A percentile compares a stretch with the other conserved stretches of the same genome.
Evolutionary conservation across 2,329 filamentous ascomycete species (phyloP).

Genomic region (Metarhizium robertsii): DNA sequence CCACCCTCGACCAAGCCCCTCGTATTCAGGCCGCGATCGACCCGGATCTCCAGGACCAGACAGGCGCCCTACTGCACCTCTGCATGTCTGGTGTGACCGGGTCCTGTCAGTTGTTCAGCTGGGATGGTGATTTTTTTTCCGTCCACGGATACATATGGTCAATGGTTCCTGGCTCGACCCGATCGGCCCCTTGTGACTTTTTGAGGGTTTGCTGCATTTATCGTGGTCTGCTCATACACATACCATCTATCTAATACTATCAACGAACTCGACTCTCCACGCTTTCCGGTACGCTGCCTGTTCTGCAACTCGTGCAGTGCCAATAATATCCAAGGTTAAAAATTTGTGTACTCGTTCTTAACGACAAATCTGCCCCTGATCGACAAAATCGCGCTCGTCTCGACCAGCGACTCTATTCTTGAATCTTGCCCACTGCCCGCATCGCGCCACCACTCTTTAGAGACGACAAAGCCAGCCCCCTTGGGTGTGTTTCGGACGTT

Average conservation of each 20-base stretch:
- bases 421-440: not conserved
- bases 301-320: not conserved
- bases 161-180: not conserved
- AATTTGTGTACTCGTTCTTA: not conserved
- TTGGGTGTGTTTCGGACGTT: not conserved
- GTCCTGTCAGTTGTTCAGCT: not conserved
- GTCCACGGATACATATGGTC: not conserved
- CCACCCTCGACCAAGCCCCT: not conserved
- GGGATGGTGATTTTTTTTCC: not conserved
- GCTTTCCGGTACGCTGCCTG: not conserved
- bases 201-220: too few species aligned
- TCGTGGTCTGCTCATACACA: too few species aligned
- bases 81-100: not conserved
- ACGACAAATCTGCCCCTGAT: not conserved
- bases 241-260: not conserved
- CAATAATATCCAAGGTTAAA: not conserved
- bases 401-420: not conserved
- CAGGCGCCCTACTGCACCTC: not conserved
- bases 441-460: not conserved
- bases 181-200: too few species aligned
- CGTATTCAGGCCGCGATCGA: slow-evolving; percentile 3
- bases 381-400: not conserved
- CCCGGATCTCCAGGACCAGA: not conserved
- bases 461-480: not conserved
- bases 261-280: not conserved